These are phyloP conservation scores for Termitomyces bulborhizus DNA, from an alignment of 768 basidiomycete species.

Conservation along the genomic window DNA sequence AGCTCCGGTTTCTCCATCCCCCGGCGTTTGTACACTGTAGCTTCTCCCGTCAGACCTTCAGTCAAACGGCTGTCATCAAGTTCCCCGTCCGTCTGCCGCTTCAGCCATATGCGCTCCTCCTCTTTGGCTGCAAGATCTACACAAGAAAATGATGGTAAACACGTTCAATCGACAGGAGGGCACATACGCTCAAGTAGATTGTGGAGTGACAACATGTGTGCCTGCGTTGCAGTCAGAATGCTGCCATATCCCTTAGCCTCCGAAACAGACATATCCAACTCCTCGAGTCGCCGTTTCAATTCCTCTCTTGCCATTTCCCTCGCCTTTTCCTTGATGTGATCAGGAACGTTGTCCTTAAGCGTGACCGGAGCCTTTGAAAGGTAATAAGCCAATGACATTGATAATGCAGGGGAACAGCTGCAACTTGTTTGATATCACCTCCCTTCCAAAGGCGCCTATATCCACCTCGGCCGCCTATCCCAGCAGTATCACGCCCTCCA, in stretches of 20 bases:
- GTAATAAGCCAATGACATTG: not conserved
- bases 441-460: constrained; percentile 61
- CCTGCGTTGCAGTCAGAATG: constrained; percentile 47
- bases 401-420: not conserved
- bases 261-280: constrained; percentile 50
- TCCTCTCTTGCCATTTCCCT: constrained; percentile 64
- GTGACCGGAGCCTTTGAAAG: constrained; percentile 38
- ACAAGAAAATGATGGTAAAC: not conserved
- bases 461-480: constrained; percentile 60
- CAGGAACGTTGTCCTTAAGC: constrained; percentile 53
- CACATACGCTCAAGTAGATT: constrained; percentile 60
- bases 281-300: constrained; percentile 52
- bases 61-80: constrained; percentile 61
- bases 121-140: constrained; percentile 62
- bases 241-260: constrained; percentile 54
- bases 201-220: constrained; percentile 53
- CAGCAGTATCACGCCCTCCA: constrained; percentile 62
- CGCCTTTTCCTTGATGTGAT: constrained; percentile 55
- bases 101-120: constrained; percentile 67
- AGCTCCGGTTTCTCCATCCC: constrained; percentile 66
- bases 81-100: constrained; percentile 66
- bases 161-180: not conserved
- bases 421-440: constrained; percentile 57
- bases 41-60: constrained; percentile 63
- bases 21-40: constrained; percentile 64